Evolutionary conservation across 306 rosid species (phyloP), one percentile per base, ranked within the genome.

Genomic region (Inga oerstediana): DNA sequence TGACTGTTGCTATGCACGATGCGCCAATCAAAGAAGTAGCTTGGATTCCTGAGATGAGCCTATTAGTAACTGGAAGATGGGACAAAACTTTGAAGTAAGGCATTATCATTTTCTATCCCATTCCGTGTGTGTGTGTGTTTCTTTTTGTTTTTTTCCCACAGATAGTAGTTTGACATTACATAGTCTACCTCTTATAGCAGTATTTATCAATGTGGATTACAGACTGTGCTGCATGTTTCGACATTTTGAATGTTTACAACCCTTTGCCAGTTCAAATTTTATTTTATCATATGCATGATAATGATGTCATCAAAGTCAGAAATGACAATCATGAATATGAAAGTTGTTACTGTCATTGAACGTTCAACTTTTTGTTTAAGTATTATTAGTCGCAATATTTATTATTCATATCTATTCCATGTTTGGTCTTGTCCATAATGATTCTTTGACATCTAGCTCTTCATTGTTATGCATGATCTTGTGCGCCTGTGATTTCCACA

Each of bases 1-100:
- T 92, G 89, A 92, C 99, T 43, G 94, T 92, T 62, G 97, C 97
- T 20, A 90, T 96, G 99, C 99, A 96, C 64, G 99, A 96, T 73
- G 94, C 91, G 5, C 93, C 99, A 34, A 87, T 93, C 62, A 92
- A 88, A 79, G 99, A 96, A 13, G 32, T 96, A 56, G 94, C 94
- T 0, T 96, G 99, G 98, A 91, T 96, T 54, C 97, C 99, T 1
- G 99, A 92, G 87, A 89, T 96, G 90, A 94, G 44, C 85, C 92
- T 92, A 49, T 90, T 94, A 86, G 98, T 87, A 35, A 84, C 95
- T 19, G 98, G 98, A 86, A 96, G 99, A 87, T 73, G 77, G 77
- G 77, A 73, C 43, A 73, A 59, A 65, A 74, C 78, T 48, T 24
- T 91, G 75, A 91, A 81, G 93, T 91, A 86, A 81, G 46, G 74